Evolutionary conservation across 306 rosid species (phyloP), one percentile per base, ranked within the genome.

Genomic region (Glycine tomentella): DNA sequence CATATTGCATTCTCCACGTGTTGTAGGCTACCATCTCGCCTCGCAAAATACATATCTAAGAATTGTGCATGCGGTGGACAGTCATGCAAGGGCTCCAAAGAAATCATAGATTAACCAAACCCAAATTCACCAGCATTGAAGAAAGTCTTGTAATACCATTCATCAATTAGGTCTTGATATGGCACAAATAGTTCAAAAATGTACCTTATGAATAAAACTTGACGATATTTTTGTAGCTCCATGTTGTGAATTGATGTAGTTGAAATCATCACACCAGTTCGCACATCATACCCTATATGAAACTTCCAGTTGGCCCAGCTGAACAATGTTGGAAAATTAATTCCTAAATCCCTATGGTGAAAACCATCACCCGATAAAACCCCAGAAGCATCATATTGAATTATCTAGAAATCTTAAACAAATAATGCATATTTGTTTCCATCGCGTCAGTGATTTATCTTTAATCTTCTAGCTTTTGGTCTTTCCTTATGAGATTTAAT

Each of bases 221-320:
- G 45, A 2, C 88, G 85, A 12, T 46, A 57, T 69, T 81, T 81
- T 31, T 85, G 83, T 10, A 65, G 15, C 6, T 81, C 85, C 3
- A 53, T 53, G 25, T 85, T 85, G 15, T 85, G 81, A 16, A 85
- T 71, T 17, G 85, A 76, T 13, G 88, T 85, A 0, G 77, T 40
- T 9, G 88, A 85, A 53, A 85, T 85, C 12, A 80, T 44, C 0
- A 64, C 8, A 0, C 88, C 88, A 11, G 83, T 83, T 56, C 88
- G 40, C 0, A 15, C 68, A 42, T 85, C 88, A 11, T 9, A 85
- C 2, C 83, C 88, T 5, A 85, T 20, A 7, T 85, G 88, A 11
- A 85, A 77, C 53, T 76, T 72, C 88, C 88, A 85, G 4, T 85
- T 85, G 3, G 85, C 85, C 88, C 88, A 85, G 34, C 88, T 85